phyloP scores from a whole-genome alignment of 495 filamentous ascomycete genomes.

The Glutinoglossum americanum region DNA sequence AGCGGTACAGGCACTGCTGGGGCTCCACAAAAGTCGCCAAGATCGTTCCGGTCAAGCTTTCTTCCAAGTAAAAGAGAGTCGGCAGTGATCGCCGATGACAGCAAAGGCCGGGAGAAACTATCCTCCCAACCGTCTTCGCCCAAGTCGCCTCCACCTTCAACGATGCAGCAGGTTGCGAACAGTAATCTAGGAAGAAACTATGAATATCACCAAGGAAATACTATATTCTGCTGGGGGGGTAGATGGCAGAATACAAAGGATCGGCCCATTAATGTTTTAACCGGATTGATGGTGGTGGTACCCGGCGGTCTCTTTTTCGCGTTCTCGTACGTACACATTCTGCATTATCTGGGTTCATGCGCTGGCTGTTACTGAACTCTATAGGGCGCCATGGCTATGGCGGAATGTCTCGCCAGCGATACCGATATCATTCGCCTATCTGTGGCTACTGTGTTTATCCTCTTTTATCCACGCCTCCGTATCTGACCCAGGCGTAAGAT shows the following conservation, averaged over 20 bases:
- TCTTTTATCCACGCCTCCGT: slow-evolving; percentile 84
- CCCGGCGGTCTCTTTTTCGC: slow-evolving; percentile 65
- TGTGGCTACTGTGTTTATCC: slow-evolving; percentile 74
- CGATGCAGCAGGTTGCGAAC: slow-evolving; percentile 15
- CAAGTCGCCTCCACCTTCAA: slow-evolving; percentile 15
- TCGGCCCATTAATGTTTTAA: slow-evolving; percentile 79
- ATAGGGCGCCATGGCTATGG: slow-evolving; percentile 71
- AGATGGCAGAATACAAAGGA: slow-evolving; percentile 73
- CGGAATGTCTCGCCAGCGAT: slow-evolving; percentile 76
- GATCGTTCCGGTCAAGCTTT: slow-evolving; percentile 48
- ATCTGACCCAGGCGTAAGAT: slow-evolving; percentile 75
- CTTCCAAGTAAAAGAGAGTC: slow-evolving; percentile 28
- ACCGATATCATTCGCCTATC: slow-evolving; percentile 73
- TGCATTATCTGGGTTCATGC: background rate
- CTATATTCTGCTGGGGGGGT: slow-evolving; percentile 67
- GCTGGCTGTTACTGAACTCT: slow-evolving; percentile 3
- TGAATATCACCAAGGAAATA: slow-evolving; percentile 85
- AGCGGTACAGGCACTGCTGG: slow-evolving; percentile 24
- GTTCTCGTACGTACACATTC: slow-evolving; percentile 39
- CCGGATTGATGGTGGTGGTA: slow-evolving; percentile 52
- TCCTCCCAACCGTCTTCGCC: slow-evolving; percentile 59
- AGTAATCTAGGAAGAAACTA: slow-evolving; percentile 47
- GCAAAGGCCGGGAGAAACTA: slow-evolving; percentile 44
- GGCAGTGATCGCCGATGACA: slow-evolving; percentile 21
- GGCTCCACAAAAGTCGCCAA: slow-evolving; percentile 40